phyloP scores from a whole-genome alignment of 805 yeast genomes.

The Saccharomyces kudriavzevii region DNA sequence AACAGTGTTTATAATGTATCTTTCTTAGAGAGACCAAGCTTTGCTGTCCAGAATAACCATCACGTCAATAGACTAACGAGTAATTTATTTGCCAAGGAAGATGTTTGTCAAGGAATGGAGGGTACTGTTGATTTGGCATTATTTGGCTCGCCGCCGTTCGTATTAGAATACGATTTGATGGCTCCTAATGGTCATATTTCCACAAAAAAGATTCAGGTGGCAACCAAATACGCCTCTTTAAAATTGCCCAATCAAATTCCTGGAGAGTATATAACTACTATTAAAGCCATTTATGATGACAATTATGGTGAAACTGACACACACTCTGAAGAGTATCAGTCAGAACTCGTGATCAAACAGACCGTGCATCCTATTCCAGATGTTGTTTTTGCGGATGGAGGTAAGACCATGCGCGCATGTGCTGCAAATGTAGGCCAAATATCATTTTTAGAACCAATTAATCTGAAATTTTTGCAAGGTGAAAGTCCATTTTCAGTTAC shows the following conservation, averaged over 20 bases:
- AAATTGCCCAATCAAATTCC: slow-evolving; percentile 36
- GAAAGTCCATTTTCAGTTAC: slow-evolving; percentile 53
- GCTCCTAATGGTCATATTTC: slow-evolving; percentile 46
- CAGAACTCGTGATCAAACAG: slow-evolving; percentile 39
- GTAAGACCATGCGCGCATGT: slow-evolving; percentile 46
- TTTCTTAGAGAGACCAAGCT: slow-evolving; percentile 40
- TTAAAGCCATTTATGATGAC: slow-evolving; percentile 59
- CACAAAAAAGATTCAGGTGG: slow-evolving; percentile 38
- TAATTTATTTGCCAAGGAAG: slow-evolving; percentile 28
- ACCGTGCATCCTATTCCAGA: slow-evolving; percentile 55
- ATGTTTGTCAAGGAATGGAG: slow-evolving; percentile 43
- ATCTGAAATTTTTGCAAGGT: slow-evolving; percentile 46
- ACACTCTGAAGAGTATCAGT: slow-evolving; percentile 7
- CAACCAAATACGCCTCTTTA: slow-evolving; percentile 43
- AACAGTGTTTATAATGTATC: slow-evolving; percentile 33
- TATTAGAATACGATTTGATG: slow-evolving; percentile 55
- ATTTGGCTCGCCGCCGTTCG: slow-evolving; percentile 57
- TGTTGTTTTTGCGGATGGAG: slow-evolving; percentile 41
- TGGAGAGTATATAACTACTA: slow-evolving; percentile 57
- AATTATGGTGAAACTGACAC: slow-evolving; percentile 42
- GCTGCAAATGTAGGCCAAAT: slow-evolving; percentile 32
- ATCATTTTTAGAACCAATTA: slow-evolving; percentile 40
- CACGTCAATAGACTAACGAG: slow-evolving; percentile 19
- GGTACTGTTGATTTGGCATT: slow-evolving; percentile 44
- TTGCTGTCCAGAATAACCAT: slow-evolving; percentile 32